phyloP scores from a whole-genome alignment of 176 grass and related monocot genomes.

The Oryza australiensis region DNA sequence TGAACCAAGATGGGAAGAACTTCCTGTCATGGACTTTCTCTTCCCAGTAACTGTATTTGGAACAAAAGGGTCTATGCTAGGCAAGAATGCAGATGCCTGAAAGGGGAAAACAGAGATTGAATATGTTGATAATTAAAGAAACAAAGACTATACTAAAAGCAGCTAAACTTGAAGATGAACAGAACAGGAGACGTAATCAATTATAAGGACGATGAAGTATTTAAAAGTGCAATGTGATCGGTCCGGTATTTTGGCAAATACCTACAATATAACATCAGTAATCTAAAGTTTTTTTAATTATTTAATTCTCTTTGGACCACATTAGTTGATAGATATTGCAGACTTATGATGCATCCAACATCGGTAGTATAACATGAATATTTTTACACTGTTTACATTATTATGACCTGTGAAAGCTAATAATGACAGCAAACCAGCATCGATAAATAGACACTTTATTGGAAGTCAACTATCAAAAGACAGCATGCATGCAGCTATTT shows the following conservation, averaged over 20 bases:
- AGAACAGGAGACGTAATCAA: neutral
- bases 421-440: neutral
- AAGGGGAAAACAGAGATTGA: conserved; percentile 8
- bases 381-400: neutral
- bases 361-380: neutral
- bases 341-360: conserved; percentile 9
- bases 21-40: conserved; percentile 51
- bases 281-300: neutral
- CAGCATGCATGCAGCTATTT: neutral
- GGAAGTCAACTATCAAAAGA: neutral
- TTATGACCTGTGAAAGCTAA: neutral
- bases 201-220: neutral
- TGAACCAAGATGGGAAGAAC: conserved; percentile 56
- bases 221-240: neutral
- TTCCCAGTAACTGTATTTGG: conserved; percentile 57
- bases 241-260: neutral
- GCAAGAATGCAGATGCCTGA: conserved; percentile 73
- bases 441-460: neutral
- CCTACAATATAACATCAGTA: neutral
- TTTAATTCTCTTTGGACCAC: neutral
- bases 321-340: neutral
- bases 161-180: neutral
- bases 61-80: conserved; percentile 53
- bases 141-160: conserved; percentile 1
- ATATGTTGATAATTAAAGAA: neutral